Conservation (phyloP, 2,329 filamentous ascomycete species). For the Gnomoniopsis sp. region DNA sequence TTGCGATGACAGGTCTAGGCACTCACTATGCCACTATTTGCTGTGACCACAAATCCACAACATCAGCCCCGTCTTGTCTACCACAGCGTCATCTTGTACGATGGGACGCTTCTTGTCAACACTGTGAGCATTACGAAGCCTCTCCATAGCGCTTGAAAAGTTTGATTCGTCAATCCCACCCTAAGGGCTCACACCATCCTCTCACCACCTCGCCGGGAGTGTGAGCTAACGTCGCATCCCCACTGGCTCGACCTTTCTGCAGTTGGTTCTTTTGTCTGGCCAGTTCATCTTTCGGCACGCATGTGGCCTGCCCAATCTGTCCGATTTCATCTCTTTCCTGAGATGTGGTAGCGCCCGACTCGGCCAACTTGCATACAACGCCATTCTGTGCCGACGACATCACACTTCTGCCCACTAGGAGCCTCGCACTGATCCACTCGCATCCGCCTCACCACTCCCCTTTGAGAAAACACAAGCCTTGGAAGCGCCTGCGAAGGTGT, state of each 20-base stretch:
- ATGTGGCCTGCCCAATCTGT: conserved; percentile 7
- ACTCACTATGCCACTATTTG: neutral
- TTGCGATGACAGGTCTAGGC: neutral
- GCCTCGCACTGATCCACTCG: neutral
- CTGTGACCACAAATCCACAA: neutral
- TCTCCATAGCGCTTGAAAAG: neutral
- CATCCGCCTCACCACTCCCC: conserved; percentile 1
- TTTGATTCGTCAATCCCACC: neutral
- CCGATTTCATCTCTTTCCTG: neutral
- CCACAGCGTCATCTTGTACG: neutral
- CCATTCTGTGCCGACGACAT: conserved; percentile 12
- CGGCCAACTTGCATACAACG: conserved; percentile 12
- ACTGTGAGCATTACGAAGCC: neutral
- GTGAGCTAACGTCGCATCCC: neutral
- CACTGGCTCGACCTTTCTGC: neutral
- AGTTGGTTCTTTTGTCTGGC: conserved; percentile 4
- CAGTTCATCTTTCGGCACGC: neutral
- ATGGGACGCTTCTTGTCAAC: neutral
- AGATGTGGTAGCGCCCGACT: conserved; percentile 13
- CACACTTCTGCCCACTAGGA: conserved; percentile 8
- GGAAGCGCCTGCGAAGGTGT: neutral
- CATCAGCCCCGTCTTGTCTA: neutral
- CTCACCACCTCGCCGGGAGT: neutral
- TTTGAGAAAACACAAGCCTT: neutral
- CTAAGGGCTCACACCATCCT: neutral